Base-by-base conservation (phyloP, 257 asterid species). In the Scutellaria baicalensis region DNA sequence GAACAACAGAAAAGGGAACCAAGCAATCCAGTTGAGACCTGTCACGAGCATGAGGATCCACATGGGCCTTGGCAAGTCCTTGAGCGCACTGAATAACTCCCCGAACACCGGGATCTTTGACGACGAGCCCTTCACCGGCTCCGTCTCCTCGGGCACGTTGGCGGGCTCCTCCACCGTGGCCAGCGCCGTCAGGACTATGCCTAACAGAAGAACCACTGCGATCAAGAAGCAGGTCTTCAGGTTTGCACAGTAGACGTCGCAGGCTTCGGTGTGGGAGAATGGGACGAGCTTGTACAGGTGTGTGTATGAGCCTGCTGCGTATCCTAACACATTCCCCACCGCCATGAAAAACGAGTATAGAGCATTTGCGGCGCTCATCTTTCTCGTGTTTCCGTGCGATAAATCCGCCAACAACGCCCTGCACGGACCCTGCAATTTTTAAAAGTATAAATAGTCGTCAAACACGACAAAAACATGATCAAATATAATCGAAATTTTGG, bases 331-430 rank as follows among this genome's bases (percentile, higher is more conserved):
- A 57, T 86, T 91, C 14, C 97, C 97, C 13, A 88, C 88, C 1
- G 96, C 97, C 97, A 91, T 91, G 89, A 88, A 91, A 60, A 91
- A 88, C 2, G 97, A 86, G 71, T 52, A 91, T 44, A 84, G 70
- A 0, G 92, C 80, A 6, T 83, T 85, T 5, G 96, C 86, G 1
- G 83, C 43, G 20, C 86, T 75, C 73, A 78, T 85, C 16, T 77
- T 84, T 10, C 74, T 75, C 1, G 89, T 62, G 27, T 68, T 69
- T 2, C 96, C 92, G 50, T 81, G 79, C 4, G 91, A 80, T 7
- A 91, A 75, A 78, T 91, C 97, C 0, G 97, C 92, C 79, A 91
- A 58, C 0, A 88, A 51, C 0, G 97, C 96, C 71, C 97, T 85
- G 16, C 97, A 91, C 20, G 97, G 97, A 3, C 97, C 97, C 97